Percentiles rank a stretch among this genome's conserved stretches.
phyloP scores from a whole-genome alignment of 345 rosid species.

The Populus ilicifolia region DNA sequence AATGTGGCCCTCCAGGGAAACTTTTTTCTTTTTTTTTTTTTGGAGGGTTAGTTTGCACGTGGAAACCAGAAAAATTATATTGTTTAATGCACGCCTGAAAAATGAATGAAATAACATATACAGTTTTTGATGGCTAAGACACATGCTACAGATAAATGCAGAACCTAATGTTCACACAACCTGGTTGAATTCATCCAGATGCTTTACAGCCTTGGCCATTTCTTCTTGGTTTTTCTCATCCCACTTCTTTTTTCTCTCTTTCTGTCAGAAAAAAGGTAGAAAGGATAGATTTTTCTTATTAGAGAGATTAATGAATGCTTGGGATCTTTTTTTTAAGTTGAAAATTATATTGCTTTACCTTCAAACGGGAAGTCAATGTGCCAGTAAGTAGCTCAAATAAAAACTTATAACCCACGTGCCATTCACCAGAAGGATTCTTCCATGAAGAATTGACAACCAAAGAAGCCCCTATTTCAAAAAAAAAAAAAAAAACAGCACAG shows the following conservation, averaged over 20 bases:
- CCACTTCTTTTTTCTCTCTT: slow-evolving; percentile 81
- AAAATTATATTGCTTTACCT: slow-evolving; percentile 37
- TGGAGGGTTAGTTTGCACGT: background rate
- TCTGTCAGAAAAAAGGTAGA: slow-evolving; percentile 33
- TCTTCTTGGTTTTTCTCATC: slow-evolving; percentile 85
- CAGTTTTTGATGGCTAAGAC: background rate
- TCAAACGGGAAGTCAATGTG: slow-evolving; percentile 68
- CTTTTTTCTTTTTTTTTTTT: background rate
- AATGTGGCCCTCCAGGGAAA: background rate
- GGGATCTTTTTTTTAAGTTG: background rate
- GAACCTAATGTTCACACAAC: slow-evolving; percentile 35
- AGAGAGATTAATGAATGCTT: background rate
- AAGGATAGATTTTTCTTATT: background rate
- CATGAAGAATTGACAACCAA: slow-evolving; percentile 76
- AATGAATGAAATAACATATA: background rate
- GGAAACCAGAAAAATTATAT: background rate
- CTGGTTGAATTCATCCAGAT: slow-evolving; percentile 72
- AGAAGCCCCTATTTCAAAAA: slow-evolving; percentile 44
- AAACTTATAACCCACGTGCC: slow-evolving; percentile 93
- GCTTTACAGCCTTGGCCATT: slow-evolving; percentile 74
- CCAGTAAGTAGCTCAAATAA: slow-evolving; percentile 69
- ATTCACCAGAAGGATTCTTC: slow-evolving; percentile 89
- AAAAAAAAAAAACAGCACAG: background rate
- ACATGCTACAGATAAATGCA: background rate
- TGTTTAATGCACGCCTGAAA: background rate